Evolutionary conservation across 495 filamentous ascomycete genomes (phyloP), one percentile per base, ranked within the genome.

Genomic region (Hypomontagnella monticulosa): DNA sequence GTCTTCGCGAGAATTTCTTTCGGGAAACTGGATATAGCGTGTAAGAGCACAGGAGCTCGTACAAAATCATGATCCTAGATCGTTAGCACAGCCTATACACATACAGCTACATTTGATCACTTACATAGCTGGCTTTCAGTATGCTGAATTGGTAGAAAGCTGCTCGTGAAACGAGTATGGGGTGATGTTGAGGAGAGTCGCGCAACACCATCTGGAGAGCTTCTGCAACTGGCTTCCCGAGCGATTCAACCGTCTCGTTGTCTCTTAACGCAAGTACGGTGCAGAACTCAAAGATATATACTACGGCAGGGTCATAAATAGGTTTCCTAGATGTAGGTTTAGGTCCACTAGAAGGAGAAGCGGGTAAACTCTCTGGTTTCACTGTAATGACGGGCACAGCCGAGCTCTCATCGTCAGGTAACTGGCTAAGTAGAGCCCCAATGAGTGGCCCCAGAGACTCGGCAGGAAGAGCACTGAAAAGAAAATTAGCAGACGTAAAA

Each of bases 41-140:
- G 95, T 2, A 99, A 83, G 4, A 98, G 84, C 23, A 98, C 89
- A n/a, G 95, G 96, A 1, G 93, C 89, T 34, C 93, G 89, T 67
- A 97, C 87, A 71, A 96, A 96, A 54, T 93, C 90, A 69, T 95
- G 89, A 52, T 97, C 89, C 90, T 93, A 20, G 33, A 34, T 47
- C 9, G 61, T 80, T 6, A 78, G 71, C 32, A 9, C 9, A 23
- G 36, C 14, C 3, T 23, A 20, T 11, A 15, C 7, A 1, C 9
- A 49, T 2, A 9, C 14, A 14, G 20, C n/a, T 47, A 53, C 38
- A 4, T 16, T 11, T 40, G 14, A 37, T n/a, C 9, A 79, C 89
- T 77, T 84, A 95, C 93, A 78, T 97, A 93, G 77, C 92, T 94
- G 16, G 91, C 85, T 58, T 93, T 88, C 19, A 99, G 82, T 27